Evolutionary conservation across 2,329 filamentous ascomycete genomes (phyloP).

Genomic region (Xylariales sp.): DNA sequence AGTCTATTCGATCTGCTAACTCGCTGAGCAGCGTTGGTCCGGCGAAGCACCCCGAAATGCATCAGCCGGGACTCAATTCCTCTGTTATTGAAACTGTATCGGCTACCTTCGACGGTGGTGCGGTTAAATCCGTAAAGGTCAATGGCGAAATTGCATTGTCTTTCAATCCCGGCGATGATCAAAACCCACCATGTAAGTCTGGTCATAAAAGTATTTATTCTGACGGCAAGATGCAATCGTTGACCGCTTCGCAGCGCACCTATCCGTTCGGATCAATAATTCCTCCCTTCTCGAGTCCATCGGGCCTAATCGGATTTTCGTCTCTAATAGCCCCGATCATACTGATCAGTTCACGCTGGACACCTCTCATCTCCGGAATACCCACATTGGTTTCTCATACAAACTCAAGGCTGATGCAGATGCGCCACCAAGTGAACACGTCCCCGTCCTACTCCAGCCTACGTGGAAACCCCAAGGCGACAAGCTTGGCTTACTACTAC

Average conservation of each 20-base stretch:
- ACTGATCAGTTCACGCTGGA: conserved; percentile 85
- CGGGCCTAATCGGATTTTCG: conserved; percentile 91
- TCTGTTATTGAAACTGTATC: conserved; percentile 95
- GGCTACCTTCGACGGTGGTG: conserved; percentile 81
- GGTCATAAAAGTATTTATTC: conserved; percentile 34
- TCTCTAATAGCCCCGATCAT: conserved; percentile 74
- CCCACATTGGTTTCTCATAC: conserved; percentile 91
- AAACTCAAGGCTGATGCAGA: conserved; percentile 78
- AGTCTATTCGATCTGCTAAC: conserved; percentile 89
- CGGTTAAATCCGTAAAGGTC: conserved; percentile 77
- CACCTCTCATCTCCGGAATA: conserved; percentile 76
- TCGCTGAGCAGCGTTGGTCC: conserved; percentile 77
- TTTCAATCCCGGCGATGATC: conserved; percentile 71
- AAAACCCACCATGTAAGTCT: conserved; percentile 61
- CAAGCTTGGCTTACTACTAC: conserved; percentile 86
- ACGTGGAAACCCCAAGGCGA: conserved; percentile 86
- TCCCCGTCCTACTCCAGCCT: conserved; percentile 78
- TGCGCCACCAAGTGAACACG: conserved; percentile 62
- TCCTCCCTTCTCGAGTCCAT: conserved; percentile 90
- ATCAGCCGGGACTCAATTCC: conserved; percentile 81
- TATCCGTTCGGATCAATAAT: conserved; percentile 86
- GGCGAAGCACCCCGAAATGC: conserved; percentile 84
- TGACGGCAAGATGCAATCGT: background rate
- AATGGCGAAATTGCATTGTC: conserved; percentile 90
- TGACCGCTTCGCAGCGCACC: conserved; percentile 57